phyloP scores from a whole-genome alignment of 2,329 filamentous ascomycete species.

The Xylaria digitata region DNA sequence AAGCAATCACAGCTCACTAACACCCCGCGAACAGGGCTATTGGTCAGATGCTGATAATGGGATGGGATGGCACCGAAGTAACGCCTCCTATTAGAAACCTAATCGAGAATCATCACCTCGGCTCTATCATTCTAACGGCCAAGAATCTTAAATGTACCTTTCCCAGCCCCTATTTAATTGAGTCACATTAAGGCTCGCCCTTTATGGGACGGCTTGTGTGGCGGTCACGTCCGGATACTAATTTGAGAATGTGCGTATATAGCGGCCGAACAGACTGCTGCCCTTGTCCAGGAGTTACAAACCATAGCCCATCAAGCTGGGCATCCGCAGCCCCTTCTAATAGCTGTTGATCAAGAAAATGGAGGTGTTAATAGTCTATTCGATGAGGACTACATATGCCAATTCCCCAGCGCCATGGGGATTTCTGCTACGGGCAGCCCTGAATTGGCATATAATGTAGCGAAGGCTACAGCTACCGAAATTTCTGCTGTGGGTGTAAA shows the following conservation, averaged over 20 bases:
- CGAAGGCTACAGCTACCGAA: conserved; percentile 92
- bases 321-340: conserved; percentile 87
- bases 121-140: conserved; percentile 84
- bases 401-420: conserved; percentile 97
- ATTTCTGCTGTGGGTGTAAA: conserved; percentile 94
- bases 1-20: conserved; percentile 41
- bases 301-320: conserved; percentile 91
- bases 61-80: conserved; percentile 85
- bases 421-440: conserved; percentile 90
- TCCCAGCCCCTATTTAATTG: conserved; percentile 21
- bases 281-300: conserved; percentile 89
- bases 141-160: conserved; percentile 83
- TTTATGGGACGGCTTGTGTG: conserved; percentile 27
- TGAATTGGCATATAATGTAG: conserved; percentile 87
- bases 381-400: conserved; percentile 93
- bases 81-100: conserved; percentile 84
- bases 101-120: conserved; percentile 87
- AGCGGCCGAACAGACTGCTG: conserved; percentile 93
- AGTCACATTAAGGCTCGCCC: conserved; percentile 28
- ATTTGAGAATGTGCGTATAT: conserved; percentile 46
- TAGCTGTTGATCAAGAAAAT: conserved; percentile 97
- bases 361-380: conserved; percentile 97
- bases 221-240: conserved; percentile 48
- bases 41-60: conserved; percentile 84
- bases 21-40: conserved; percentile 66